A percentile compares a stretch with the other conserved stretches of the same genome.
Evolutionary conservation across 2,329 filamentous ascomycete genomes (phyloP).

Genomic region (Pseudogymnoascus destructans): DNA sequence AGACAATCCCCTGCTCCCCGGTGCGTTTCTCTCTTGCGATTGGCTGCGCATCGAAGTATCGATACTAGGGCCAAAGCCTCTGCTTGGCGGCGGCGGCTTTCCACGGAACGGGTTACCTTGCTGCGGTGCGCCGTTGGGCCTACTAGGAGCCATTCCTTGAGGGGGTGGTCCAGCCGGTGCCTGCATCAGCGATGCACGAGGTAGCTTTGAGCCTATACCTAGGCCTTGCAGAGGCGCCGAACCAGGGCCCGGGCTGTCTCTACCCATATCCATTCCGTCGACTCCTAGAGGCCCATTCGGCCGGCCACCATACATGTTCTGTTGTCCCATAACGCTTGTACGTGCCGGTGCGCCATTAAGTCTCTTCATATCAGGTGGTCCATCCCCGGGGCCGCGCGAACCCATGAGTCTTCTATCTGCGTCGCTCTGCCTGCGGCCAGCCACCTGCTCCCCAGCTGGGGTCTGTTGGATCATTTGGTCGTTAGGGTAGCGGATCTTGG

Average conservation of each 20-base stretch:
- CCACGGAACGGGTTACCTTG: constrained; percentile 39
- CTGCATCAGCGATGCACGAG: constrained; percentile 25
- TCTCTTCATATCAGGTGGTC: constrained; percentile 33
- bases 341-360: constrained; percentile 28
- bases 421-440: constrained; percentile 31
- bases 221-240: constrained; percentile 20
- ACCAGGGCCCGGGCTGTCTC: constrained; percentile 23
- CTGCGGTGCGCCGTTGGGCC: constrained; percentile 44
- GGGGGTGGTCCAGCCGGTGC: constrained; percentile 38
- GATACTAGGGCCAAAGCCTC: constrained; percentile 21
- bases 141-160: constrained; percentile 44
- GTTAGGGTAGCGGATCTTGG: constrained; percentile 91
- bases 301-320: constrained; percentile 24
- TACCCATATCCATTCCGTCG: constrained; percentile 28
- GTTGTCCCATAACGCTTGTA: constrained; percentile 32
- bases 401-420: constrained; percentile 27
- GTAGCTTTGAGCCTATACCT: constrained; percentile 29
- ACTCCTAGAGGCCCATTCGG: constrained; percentile 26
- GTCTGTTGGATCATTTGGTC: constrained; percentile 37
- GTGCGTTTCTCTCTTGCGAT: constrained; percentile 33
- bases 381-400: constrained; percentile 21
- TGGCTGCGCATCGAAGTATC: constrained; percentile 28
- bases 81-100: constrained; percentile 21
- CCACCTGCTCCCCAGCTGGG: constrained; percentile 30
- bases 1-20: constrained; percentile 23